A percentile compares a stretch with the other conserved stretches of the same genome.
These are phyloP conservation scores for Ogataea pilisensis DNA, from an alignment of 805 yeast genomes.

Conservation along the genomic window DNA sequence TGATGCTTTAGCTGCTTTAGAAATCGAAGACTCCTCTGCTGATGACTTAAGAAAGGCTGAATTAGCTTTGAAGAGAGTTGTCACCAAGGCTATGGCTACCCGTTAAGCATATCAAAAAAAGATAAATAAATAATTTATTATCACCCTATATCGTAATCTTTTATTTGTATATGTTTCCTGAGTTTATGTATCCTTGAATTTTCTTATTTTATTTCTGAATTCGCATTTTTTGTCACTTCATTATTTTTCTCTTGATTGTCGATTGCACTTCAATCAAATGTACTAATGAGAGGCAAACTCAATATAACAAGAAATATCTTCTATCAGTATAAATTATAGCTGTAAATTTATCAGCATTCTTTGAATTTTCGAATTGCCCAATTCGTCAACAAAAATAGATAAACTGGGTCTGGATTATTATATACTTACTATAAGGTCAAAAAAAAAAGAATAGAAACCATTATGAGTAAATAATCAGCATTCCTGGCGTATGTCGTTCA, in stretches of 20 bases:
- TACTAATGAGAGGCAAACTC: too few relatives aligned
- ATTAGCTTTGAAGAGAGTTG: conserved; percentile 98
- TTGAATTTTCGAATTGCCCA: too few relatives aligned
- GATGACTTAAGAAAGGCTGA: conserved; percentile 99
- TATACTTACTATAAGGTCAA: too few relatives aligned
- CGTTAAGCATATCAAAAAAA: conserved; percentile 53
- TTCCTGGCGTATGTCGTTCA: too few relatives aligned
- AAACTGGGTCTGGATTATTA: too few relatives aligned
- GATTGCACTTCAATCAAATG: not conserved
- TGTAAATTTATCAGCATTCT: too few relatives aligned
- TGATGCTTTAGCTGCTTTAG: conserved; percentile 96
- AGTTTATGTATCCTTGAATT: conserved; percentile 9
- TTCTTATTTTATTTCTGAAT: conserved; percentile 6
- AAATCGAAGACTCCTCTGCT: conserved; percentile 92
- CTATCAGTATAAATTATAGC: too few relatives aligned
- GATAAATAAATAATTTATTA: conserved; percentile 5
- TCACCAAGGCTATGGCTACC: conserved; percentile 98
- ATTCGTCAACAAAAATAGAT: too few relatives aligned
- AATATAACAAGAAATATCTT: too few relatives aligned
- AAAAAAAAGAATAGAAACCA: too few relatives aligned
- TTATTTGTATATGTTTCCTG: conserved; percentile 11
- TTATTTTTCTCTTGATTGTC: not conserved
- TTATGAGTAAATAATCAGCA: too few relatives aligned
- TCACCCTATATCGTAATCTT: conserved; percentile 7
- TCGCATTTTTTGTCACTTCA: conserved; percentile 15